A percentile compares a stretch with the other conserved stretches of the same genome.
phyloP scores from a whole-genome alignment of 2,329 filamentous ascomycete genomes.

The Teratosphaeria epicoccoides region DNA sequence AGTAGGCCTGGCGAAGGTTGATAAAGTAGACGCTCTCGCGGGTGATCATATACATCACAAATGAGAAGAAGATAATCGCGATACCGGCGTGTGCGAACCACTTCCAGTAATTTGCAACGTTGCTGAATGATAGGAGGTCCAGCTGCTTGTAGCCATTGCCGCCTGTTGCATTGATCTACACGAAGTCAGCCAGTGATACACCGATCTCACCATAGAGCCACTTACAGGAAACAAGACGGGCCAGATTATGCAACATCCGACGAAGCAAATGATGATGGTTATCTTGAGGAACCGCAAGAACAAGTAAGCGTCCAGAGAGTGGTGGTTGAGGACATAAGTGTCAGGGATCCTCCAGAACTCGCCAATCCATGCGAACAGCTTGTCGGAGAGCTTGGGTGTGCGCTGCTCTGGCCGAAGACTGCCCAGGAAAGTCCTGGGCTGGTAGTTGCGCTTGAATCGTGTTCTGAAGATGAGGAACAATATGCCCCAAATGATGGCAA shows the following conservation, averaged over 20 bases:
- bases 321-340: constrained; percentile 74
- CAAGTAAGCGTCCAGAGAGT: constrained; percentile 84
- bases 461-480: constrained; percentile 34
- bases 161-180: constrained; percentile 66
- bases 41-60: constrained; percentile 79
- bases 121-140: constrained; percentile 68
- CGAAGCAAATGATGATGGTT: constrained; percentile 64
- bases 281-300: constrained; percentile 83
- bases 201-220: neutral
- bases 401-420: constrained; percentile 31
- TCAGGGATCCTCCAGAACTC: constrained; percentile 51
- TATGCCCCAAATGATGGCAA: constrained; percentile 25
- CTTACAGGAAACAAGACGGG: constrained; percentile 65
- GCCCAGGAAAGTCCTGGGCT: constrained; percentile 35
- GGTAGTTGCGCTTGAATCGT: constrained; percentile 35
- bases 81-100: constrained; percentile 76
- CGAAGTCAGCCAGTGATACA: neutral
- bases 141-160: constrained; percentile 55
- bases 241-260: constrained; percentile 76
- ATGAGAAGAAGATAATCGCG: constrained; percentile 73
- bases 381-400: constrained; percentile 28
- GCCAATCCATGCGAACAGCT: constrained; percentile 32
- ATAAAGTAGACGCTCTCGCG: constrained; percentile 86
- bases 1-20: constrained; percentile 84
- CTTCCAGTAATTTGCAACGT: constrained; percentile 52